phyloP scores from a whole-genome alignment of 2,329 filamentous ascomycete genomes.

The Trichophyton mentagrophytes region DNA sequence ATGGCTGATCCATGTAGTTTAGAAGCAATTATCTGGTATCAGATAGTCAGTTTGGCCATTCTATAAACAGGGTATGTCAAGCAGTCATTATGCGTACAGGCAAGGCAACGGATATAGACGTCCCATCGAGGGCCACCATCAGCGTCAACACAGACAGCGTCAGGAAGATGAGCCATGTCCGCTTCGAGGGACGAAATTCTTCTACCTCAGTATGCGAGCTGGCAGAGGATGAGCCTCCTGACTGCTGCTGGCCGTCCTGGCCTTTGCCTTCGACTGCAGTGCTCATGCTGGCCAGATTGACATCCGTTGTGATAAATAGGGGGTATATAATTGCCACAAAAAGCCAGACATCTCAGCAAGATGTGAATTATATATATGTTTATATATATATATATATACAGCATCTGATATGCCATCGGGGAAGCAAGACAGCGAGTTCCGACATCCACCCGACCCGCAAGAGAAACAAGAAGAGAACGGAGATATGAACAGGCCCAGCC shows the following conservation, averaged over 20 bases:
- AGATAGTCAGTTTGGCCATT: not conserved
- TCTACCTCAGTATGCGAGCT: not conserved
- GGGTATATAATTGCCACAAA: not conserved
- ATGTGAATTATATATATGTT: not conserved
- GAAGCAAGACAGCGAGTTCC: not conserved
- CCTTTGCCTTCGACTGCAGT: not conserved
- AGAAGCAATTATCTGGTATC: conserved; percentile 35
- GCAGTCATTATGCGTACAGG: conserved; percentile 22
- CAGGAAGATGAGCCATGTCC: conserved; percentile 38
- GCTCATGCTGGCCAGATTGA: not conserved
- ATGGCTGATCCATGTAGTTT: conserved; percentile 43
- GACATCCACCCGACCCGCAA: not conserved
- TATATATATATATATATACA: not conserved
- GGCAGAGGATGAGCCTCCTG: not conserved
- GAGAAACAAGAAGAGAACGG: not conserved
- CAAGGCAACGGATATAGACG: conserved; percentile 51
- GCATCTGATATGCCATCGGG: not conserved
- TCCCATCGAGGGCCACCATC: conserved; percentile 53
- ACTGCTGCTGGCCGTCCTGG: not conserved
- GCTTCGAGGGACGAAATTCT: conserved; percentile 9
- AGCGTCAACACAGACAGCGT: conserved; percentile 45
- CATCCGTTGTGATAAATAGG: too few relatives aligned
- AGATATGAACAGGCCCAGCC: not conserved
- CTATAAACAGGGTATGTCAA: not conserved
- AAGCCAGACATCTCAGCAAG: not conserved